Conservation (phyloP, 164 flowering plant species). For the Akebia trifoliata region DNA sequence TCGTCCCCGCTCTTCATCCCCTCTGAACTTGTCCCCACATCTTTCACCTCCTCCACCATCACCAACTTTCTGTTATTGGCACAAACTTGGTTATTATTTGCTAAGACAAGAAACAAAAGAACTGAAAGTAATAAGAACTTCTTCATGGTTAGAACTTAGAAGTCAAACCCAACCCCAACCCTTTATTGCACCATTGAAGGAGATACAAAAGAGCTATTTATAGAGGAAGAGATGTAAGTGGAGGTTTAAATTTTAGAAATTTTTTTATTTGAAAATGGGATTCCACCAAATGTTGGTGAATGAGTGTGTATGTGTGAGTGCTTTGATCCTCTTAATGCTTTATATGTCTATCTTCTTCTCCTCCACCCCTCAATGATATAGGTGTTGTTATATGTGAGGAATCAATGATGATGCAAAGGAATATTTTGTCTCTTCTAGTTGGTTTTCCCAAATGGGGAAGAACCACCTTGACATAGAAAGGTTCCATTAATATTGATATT, state of each 20-base stretch:
- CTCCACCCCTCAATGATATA: neutral
- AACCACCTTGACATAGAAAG: slow-evolving; percentile 1
- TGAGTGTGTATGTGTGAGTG: neutral
- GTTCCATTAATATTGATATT: neutral
- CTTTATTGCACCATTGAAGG: neutral
- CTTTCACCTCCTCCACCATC: neutral
- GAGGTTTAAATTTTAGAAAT: neutral
- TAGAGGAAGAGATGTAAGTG: neutral
- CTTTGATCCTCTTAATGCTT: too few species aligned
- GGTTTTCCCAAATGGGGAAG: neutral
- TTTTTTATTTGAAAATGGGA: slow-evolving; percentile 8
- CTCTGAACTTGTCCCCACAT: neutral
- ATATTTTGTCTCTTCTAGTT: neutral
- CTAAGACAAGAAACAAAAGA: neutral
- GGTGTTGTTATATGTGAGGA: neutral
- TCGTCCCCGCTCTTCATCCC: neutral
- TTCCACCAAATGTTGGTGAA: slow-evolving; percentile 13
- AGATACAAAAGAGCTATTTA: neutral
- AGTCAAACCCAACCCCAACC: neutral
- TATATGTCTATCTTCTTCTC: slow-evolving; percentile 2
- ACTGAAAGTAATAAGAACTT: neutral
- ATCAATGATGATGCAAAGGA: neutral
- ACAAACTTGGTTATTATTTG: neutral
- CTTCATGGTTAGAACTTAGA: neutral
- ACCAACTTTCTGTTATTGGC: slow-evolving; percentile 12